A percentile compares a stretch with the other conserved stretches of the same genome.
Conservation (phyloP, 2,329 filamentous ascomycete genomes). For the Beauveria pseudobassiana region DNA sequence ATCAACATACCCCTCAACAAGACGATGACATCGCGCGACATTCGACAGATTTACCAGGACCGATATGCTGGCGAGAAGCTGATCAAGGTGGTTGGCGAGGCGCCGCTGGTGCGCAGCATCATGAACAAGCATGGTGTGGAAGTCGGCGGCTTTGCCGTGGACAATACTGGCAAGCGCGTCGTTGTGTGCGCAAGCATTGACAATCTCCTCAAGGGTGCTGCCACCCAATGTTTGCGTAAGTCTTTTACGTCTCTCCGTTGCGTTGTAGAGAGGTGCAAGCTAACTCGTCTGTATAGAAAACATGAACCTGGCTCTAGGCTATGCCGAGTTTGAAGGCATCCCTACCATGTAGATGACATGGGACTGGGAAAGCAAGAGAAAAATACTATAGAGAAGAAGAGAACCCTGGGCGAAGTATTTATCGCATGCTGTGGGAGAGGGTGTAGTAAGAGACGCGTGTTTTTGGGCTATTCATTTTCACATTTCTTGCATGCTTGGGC, state of each 20-base stretch:
- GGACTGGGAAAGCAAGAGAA: neutral
- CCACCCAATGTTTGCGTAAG: slow-evolving; percentile 86
- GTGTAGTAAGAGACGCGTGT: neutral
- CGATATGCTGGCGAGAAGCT: slow-evolving; percentile 93
- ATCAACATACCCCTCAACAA: slow-evolving; percentile 84
- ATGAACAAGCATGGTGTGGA: slow-evolving; percentile 81
- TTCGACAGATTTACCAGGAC: slow-evolving; percentile 92
- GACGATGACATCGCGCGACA: slow-evolving; percentile 82
- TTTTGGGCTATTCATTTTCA: neutral
- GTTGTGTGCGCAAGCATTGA: slow-evolving; percentile 94
- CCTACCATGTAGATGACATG: neutral
- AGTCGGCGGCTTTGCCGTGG: slow-evolving; percentile 92
- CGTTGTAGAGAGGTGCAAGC: neutral
- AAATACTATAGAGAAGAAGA: neutral
- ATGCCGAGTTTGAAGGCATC: slow-evolving; percentile 10
- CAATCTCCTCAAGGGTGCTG: slow-evolving; percentile 87
- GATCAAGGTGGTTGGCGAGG: slow-evolving; percentile 84
- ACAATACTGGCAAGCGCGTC: slow-evolving; percentile 80
- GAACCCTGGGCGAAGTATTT: neutral
- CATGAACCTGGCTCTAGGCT: slow-evolving; percentile 8
- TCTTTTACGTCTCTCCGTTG: slow-evolving; percentile 20
- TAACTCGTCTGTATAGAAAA: neutral
- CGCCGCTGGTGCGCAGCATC: slow-evolving; percentile 79
- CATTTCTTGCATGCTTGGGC: neutral
- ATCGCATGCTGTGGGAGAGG: neutral